Evolutionary conservation across 2,329 filamentous ascomycete species (phyloP), one percentile per base, ranked within the genome.

Genomic region (Pseudogymnoascus sp.): DNA sequence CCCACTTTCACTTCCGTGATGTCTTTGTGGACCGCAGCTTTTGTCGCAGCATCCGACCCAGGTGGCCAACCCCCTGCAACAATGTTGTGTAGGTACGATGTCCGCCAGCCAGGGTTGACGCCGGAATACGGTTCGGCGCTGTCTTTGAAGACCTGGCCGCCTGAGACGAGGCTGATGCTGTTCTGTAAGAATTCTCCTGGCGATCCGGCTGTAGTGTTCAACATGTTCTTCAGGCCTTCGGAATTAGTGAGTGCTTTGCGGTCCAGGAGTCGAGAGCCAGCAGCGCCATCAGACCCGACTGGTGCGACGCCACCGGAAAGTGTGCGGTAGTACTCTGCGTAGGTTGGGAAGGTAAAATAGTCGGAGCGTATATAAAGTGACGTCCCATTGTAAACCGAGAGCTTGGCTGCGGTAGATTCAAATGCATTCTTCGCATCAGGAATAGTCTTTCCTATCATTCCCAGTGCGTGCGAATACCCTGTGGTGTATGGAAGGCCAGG

Each of bases 141-240:
- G 61, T 73, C 70, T 35, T 66, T 61, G 25, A 71, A 73, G 5
- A 72, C 68, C 36, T 71, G 66, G 5, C 72, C 72, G 25, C 72
- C 72, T 1, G 67, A 69, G 9, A 73, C 69, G 21, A 74, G 66
- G 15, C 69, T 65, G 7, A 71, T 63, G 17, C 68, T 67, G 38
- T 69, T 72, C 39, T 64, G 63, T 7, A 63, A 64, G 42, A 63
- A 64, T 21, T 70, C 67, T 0, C 68, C 67, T 5, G 68, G 65
- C 13, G 38, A 48, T 4, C 72, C 71, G 39, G 69, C 70, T 29
- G 70, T 59, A 21, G 70, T 61, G 38, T 71, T 70, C 25, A 74
- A 65, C 8, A 69, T 65, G 10, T 67, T 64, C 17, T 66, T 68
- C 1, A 72, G 64, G 3, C 42, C 10, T 17, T 29, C n/a, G 17